Evolutionary conservation across 805 yeast genomes (phyloP).

Genomic region (Spathaspora boniae): DNA sequence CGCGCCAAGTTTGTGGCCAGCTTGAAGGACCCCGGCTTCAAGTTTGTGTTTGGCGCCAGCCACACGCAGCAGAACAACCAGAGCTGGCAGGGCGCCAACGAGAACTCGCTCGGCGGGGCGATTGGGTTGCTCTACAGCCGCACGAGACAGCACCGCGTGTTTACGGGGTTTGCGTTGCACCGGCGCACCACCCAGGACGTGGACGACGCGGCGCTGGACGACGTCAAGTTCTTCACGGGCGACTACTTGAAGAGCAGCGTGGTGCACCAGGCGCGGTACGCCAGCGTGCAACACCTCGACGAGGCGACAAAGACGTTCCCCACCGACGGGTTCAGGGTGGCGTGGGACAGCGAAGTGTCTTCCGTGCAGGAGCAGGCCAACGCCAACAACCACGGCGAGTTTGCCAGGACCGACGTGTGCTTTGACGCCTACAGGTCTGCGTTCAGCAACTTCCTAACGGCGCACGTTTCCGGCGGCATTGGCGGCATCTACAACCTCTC

Average conservation of each 20-base stretch:
- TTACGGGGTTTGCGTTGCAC: constrained; percentile 57
- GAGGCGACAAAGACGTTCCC: constrained; percentile 28
- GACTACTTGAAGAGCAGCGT: constrained; percentile 35
- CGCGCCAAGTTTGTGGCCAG: constrained; percentile 40
- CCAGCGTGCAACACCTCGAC: constrained; percentile 20
- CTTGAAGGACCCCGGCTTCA: constrained; percentile 45
- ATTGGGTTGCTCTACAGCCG: constrained; percentile 46
- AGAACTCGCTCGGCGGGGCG: constrained; percentile 49
- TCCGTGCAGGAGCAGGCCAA: constrained; percentile 28
- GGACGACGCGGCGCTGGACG: constrained; percentile 50
- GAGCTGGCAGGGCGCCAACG: constrained; percentile 52
- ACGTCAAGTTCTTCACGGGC: constrained; percentile 27
- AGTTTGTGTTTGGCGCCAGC: constrained; percentile 30
- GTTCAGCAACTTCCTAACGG: constrained; percentile 43
- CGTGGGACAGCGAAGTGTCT: constrained; percentile 54
- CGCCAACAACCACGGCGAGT: constrained; percentile 17
- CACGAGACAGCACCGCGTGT: constrained; percentile 21
- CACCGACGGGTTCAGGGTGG: constrained; percentile 54
- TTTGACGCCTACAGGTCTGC: constrained; percentile 38
- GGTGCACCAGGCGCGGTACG: constrained; percentile 22
- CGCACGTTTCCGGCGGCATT: constrained; percentile 45
- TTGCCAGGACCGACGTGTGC: constrained; percentile 33
- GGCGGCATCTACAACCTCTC: constrained; percentile 53
- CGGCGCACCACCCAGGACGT: constrained; percentile 54
- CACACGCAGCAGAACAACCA: constrained; percentile 41